phyloP scores from a whole-genome alignment of 2,329 filamentous ascomycete genomes.

The Penicillium sp. region DNA sequence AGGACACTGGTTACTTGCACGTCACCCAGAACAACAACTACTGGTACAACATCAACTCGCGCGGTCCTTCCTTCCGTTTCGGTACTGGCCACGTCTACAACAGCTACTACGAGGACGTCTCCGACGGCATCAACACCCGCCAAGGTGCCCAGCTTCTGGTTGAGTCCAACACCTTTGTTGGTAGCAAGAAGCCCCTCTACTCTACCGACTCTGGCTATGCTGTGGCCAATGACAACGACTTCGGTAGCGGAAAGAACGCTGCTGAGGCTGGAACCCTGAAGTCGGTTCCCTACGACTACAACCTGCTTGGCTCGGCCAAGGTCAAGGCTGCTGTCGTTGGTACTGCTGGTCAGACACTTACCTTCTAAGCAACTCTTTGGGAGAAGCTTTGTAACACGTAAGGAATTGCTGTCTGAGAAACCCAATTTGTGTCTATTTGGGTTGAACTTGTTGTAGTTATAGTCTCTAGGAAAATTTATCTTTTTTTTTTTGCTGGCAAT shows the following conservation, averaged over 20 bases:
- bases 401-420: neutral
- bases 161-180: conserved; percentile 56
- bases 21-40: conserved; percentile 68
- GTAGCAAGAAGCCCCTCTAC: conserved; percentile 48
- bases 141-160: conserved; percentile 60
- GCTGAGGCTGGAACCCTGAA: conserved; percentile 55
- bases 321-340: conserved; percentile 49
- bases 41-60: conserved; percentile 64
- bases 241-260: conserved; percentile 49
- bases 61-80: conserved; percentile 64
- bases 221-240: conserved; percentile 48
- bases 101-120: conserved; percentile 49
- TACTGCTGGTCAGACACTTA: conserved; percentile 37
- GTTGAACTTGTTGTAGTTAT: no score
- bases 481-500: neutral
- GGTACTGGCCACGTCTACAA: conserved; percentile 65
- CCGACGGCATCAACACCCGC: conserved; percentile 58
- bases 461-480: neutral
- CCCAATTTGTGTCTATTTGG: neutral
- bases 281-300: conserved; percentile 56
- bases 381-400: neutral
- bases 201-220: conserved; percentile 50
- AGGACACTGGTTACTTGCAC: conserved; percentile 62
- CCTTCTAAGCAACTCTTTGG: conserved; percentile 24
- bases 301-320: conserved; percentile 50